Conservation (phyloP, 371 early-diverging fungal genomes). For the Rhizoclosmatium hyalinum region DNA sequence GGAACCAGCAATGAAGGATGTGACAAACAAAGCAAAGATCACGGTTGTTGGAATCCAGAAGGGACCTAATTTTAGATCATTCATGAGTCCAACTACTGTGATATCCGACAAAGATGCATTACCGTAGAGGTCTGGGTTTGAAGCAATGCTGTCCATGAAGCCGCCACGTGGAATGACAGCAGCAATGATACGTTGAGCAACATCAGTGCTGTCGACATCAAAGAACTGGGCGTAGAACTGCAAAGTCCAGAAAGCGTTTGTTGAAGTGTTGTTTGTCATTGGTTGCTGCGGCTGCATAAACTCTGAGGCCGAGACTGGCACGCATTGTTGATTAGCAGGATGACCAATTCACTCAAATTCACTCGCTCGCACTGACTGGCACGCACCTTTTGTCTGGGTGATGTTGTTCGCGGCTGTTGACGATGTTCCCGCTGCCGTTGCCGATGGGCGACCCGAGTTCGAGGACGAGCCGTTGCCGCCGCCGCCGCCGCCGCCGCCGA, state of each 20-base stretch:
- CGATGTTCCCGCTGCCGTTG: background rate
- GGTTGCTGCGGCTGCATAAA: constrained; percentile 19
- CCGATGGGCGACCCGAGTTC: background rate
- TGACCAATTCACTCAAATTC: background rate
- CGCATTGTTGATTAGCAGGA: background rate
- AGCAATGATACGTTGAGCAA: constrained; percentile 59
- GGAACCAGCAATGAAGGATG: constrained; percentile 84
- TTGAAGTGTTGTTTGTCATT: constrained; percentile 21
- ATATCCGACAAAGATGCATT: background rate
- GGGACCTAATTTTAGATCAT: constrained; percentile 63
- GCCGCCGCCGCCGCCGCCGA: background rate
- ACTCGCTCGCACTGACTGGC: background rate
- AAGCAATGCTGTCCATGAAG: constrained; percentile 59
- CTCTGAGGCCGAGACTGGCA: background rate
- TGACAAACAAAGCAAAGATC: constrained; percentile 88
- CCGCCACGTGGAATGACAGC: constrained; percentile 56
- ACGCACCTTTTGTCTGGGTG: background rate
- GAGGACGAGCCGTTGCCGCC: constrained; percentile 9
- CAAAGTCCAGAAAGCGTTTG: constrained; percentile 71
- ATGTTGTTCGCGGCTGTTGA: background rate
- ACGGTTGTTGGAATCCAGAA: constrained; percentile 97
- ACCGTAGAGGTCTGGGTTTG: constrained; percentile 82
- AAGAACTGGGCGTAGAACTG: constrained; percentile 91
- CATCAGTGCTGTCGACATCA: constrained; percentile 87
- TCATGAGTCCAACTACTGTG: background rate